These are phyloP conservation scores for Cryptosporidium baileyi DNA, from an alignment of 169 alveolate species.

Conservation along the genomic window DNA sequence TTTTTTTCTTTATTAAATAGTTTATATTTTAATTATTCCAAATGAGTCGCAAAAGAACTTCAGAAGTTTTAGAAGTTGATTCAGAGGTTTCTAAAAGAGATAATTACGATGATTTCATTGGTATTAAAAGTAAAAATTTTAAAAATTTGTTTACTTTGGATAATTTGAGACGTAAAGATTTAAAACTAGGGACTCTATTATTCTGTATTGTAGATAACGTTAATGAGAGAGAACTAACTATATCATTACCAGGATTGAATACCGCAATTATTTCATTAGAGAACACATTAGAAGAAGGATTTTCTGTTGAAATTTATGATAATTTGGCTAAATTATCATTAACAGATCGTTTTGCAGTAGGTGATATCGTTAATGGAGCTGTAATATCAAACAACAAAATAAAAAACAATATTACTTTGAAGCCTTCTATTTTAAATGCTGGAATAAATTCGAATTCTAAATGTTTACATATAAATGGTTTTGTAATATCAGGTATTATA, in stretches of 20 bases:
- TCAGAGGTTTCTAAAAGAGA: too few species aligned
- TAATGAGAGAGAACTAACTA: slow-evolving; percentile 22
- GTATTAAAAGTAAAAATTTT: slow-evolving; percentile 19
- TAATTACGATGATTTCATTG: slow-evolving; percentile 34
- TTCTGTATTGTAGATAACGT: slow-evolving; percentile 38
- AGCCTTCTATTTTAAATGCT: slow-evolving; percentile 60
- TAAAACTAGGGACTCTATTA: slow-evolving; percentile 33
- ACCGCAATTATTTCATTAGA: slow-evolving; percentile 8
- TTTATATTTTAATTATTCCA: too few species aligned
- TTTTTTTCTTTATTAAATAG: too few species aligned
- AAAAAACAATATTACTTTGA: slow-evolving; percentile 19
- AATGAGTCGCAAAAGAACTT: too few species aligned
- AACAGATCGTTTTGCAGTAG: slow-evolving; percentile 2
- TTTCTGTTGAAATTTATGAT: not conserved
- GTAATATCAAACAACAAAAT: slow-evolving; percentile 18
- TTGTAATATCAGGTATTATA: slow-evolving; percentile 24
- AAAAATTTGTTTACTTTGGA: not conserved
- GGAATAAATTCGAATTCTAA: slow-evolving; percentile 40
- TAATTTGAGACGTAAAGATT: slow-evolving; percentile 2
- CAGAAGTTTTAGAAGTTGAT: too few species aligned
- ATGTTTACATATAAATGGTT: slow-evolving; percentile 13
- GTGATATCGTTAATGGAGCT: slow-evolving; percentile 35
- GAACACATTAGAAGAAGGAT: slow-evolving; percentile 21
- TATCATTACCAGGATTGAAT: slow-evolving; percentile 59
- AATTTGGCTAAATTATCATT: not conserved